phyloP scores from a whole-genome alignment of 805 yeast species.

The Millerozyma acaciae region DNA sequence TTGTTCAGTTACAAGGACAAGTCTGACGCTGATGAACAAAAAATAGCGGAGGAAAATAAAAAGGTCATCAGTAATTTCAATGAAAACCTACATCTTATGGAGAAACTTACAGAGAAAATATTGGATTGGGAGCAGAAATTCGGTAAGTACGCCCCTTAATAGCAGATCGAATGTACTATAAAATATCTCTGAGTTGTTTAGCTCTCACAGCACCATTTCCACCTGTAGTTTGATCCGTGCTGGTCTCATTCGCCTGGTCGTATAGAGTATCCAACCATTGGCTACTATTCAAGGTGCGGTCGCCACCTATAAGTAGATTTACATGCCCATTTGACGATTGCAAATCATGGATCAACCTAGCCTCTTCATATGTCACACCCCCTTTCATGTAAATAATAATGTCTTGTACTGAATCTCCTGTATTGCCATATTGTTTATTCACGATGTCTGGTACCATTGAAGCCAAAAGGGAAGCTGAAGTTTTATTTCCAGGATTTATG shows the following conservation, averaged over 20 bases:
- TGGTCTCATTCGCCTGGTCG: conserved; percentile 22
- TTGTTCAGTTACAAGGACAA: conserved; percentile 45
- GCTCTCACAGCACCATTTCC: conserved; percentile 22
- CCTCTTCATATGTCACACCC: conserved; percentile 91
- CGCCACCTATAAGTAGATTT: conserved; percentile 78
- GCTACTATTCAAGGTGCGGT: conserved; percentile 30
- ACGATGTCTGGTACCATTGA: conserved; percentile 40
- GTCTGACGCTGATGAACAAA: conserved; percentile 12
- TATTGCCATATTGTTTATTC: conserved; percentile 21
- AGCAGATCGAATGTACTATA: conserved; percentile 9
- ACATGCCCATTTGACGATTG: conserved; percentile 54
- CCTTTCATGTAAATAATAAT: conserved; percentile 75
- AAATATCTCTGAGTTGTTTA: conserved; percentile 32
- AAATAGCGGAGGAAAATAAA: conserved; percentile 22
- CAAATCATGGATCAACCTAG: conserved; percentile 72
- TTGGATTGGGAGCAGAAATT: conserved; percentile 77
- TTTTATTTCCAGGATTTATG: conserved; percentile 11
- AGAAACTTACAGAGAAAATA: conserved; percentile 65
- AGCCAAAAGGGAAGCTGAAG: conserved; percentile 14
- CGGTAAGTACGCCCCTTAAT: conserved; percentile 45
- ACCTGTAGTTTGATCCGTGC: background rate
- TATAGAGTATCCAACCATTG: conserved; percentile 32
- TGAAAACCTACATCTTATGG: conserved; percentile 64
- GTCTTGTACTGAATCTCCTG: conserved; percentile 50
- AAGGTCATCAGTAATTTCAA: conserved; percentile 43